Evolutionary conservation across 225 moss, liverwort and hornwort species (phyloP).

Genomic region (Marchantia polymorpha): DNA sequence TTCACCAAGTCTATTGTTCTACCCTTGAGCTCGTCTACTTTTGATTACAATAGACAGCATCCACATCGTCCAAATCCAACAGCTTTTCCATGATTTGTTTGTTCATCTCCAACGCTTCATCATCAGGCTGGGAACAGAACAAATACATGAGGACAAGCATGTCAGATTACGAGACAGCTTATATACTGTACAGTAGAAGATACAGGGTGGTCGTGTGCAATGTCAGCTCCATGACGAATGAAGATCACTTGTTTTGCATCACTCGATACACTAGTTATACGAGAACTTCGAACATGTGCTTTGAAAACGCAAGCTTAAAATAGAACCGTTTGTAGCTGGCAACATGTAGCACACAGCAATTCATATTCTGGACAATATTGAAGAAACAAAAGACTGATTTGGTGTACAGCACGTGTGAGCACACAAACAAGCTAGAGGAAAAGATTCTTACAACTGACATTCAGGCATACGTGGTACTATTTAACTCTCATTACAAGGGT

Average conservation of each 20-base stretch:
- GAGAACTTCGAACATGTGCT: too few relatives aligned
- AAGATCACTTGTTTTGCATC: too few relatives aligned
- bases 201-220: too few relatives aligned
- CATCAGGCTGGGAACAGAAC: constrained; percentile 55
- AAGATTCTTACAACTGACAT: background rate
- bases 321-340: too few relatives aligned
- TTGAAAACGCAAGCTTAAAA: too few relatives aligned
- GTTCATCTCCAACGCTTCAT: constrained; percentile 83
- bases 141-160: too few relatives aligned
- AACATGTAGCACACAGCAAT: too few relatives aligned
- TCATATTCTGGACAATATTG: background rate
- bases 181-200: too few relatives aligned
- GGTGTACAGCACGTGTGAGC: background rate
- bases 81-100: constrained; percentile 77
- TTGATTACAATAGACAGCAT: constrained; percentile 83
- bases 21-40: constrained; percentile 36
- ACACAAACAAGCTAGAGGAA: background rate
- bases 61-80: constrained; percentile 89
- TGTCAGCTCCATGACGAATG: too few relatives aligned
- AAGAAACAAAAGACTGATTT: background rate
- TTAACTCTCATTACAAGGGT: background rate
- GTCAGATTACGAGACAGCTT: too few relatives aligned
- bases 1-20: background rate
- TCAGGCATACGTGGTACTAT: background rate
- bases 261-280: too few relatives aligned